phyloP scores from a whole-genome alignment of 2,329 filamentous ascomycete genomes.

The Aulographum hederae region DNA sequence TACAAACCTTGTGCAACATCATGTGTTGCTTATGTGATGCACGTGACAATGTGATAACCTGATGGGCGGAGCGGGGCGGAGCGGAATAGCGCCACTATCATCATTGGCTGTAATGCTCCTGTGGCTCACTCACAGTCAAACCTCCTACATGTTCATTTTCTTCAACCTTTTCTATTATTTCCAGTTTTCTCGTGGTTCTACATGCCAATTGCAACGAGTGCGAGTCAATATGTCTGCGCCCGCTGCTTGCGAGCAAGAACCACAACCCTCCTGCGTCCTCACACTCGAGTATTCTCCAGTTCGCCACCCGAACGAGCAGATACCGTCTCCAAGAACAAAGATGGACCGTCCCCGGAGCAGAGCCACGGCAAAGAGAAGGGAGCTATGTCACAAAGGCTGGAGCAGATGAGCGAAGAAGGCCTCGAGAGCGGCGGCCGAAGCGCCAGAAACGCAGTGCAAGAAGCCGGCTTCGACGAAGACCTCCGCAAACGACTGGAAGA shows the following conservation, averaged over 20 bases:
- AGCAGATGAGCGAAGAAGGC: conserved; percentile 41
- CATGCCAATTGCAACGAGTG: conserved; percentile 1
- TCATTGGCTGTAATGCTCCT: too few species aligned
- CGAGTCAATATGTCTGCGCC: conserved; percentile 16
- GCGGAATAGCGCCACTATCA: too few species aligned
- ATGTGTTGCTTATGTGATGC: too few species aligned
- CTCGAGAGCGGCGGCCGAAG: conserved; percentile 35
- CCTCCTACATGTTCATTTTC: too few species aligned
- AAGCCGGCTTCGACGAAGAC: conserved; percentile 44
- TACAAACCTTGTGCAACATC: too few species aligned
- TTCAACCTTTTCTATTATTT: too few species aligned
- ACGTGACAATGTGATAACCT: too few species aligned
- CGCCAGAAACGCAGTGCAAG: conserved; percentile 36
- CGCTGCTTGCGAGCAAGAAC: conserved; percentile 19
- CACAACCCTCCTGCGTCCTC: conserved; percentile 5
- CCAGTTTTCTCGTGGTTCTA: too few species aligned
- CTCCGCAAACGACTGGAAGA: conserved; percentile 39
- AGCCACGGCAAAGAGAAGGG: conserved; percentile 20
- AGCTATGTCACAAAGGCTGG: conserved; percentile 38
- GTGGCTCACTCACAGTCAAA: too few species aligned
- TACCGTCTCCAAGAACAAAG: conserved; percentile 8
- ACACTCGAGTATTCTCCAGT: conserved; percentile 5
- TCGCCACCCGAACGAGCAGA: conserved; percentile 6
- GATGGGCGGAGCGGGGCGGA: too few species aligned
- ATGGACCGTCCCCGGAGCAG: background rate